These are phyloP conservation scores for Elongisporangium undulatum DNA, from an alignment of 352 stramenopile genomes.

Conservation along the genomic window DNA sequence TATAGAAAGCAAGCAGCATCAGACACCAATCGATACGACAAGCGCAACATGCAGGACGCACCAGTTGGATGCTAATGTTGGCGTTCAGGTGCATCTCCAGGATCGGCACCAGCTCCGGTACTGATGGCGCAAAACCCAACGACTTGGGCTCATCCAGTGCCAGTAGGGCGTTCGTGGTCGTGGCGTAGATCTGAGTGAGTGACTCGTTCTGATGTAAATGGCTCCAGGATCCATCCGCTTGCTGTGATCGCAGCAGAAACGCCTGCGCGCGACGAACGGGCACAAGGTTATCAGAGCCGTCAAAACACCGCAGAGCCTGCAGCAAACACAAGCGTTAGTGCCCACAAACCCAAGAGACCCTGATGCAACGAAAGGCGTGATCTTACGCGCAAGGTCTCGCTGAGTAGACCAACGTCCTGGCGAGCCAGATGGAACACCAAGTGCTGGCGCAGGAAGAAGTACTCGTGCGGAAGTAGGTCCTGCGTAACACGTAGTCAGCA, in stretches of 20 bases:
- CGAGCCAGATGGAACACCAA: slow-evolving; percentile 72
- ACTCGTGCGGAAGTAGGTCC: slow-evolving; percentile 89
- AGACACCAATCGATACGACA: too few relatives aligned
- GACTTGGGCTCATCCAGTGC: slow-evolving; percentile 39
- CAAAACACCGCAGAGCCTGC: slow-evolving; percentile 74
- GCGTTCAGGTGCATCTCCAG: slow-evolving; percentile 64
- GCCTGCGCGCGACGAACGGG: slow-evolving; percentile 62
- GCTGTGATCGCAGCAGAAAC: slow-evolving; percentile 59
- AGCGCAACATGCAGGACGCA: neutral
- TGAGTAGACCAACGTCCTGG: slow-evolving; percentile 66
- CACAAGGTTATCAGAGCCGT: slow-evolving; percentile 62
- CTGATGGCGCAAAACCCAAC: slow-evolving; percentile 61
- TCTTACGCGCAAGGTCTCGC: slow-evolving; percentile 63
- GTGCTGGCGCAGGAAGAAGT: slow-evolving; percentile 86
- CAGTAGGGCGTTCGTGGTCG: slow-evolving; percentile 45
- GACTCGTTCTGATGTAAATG: slow-evolving; percentile 8
- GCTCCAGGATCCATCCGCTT: slow-evolving; percentile 54
- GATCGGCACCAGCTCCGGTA: slow-evolving; percentile 38
- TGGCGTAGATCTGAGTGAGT: slow-evolving; percentile 32
- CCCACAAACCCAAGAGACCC: neutral
- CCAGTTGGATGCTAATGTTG: slow-evolving; percentile 18
- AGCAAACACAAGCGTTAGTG: neutral
- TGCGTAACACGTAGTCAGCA: slow-evolving; percentile 12
- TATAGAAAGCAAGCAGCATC: neutral
- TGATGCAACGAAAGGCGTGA: neutral